A percentile compares a stretch with the other conserved stretches of the same genome.
These are phyloP conservation scores for Magnusiomyces tetraspermus DNA, from an alignment of 1,139 yeast genomes.

Conservation along the genomic window DNA sequence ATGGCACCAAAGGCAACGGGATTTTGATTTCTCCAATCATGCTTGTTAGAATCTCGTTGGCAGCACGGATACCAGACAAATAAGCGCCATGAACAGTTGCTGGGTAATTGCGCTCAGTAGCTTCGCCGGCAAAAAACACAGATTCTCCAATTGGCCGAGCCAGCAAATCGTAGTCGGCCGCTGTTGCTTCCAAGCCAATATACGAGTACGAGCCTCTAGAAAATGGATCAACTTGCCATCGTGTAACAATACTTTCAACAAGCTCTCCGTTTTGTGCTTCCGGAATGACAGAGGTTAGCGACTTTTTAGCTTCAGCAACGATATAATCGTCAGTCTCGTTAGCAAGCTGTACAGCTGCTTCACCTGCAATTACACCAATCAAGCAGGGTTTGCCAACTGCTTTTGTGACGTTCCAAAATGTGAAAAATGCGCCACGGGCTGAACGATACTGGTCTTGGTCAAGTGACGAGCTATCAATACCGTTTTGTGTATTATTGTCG, in stretches of 20 bases:
- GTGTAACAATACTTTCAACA: constrained; percentile 35
- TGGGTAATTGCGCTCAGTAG: constrained; percentile 36
- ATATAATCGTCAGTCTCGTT: constrained; percentile 30
- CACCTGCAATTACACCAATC: constrained; percentile 36
- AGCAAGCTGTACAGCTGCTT: constrained; percentile 32
- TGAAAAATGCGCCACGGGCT: constrained; percentile 33
- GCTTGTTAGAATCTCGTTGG: constrained; percentile 35
- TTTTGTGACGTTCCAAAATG: constrained; percentile 34
- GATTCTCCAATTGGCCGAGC: constrained; percentile 34
- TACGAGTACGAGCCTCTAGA: constrained; percentile 36
- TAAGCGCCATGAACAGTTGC: constrained; percentile 41
- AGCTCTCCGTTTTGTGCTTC: constrained; percentile 22
- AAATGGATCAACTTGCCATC: constrained; percentile 38
- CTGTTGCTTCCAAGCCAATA: constrained; percentile 37
- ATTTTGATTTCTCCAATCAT: constrained; percentile 35
- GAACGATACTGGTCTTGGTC: constrained; percentile 22
- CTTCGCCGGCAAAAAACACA: constrained; percentile 39
- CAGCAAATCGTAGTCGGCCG: constrained; percentile 36
- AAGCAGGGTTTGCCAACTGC: constrained; percentile 34
- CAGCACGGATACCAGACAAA: constrained; percentile 37
- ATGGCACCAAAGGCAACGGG: constrained; percentile 33
- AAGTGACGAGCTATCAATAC: not conserved
- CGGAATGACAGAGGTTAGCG: constrained; percentile 28
- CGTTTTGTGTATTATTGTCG: not conserved
- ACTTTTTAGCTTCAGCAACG: constrained; percentile 30